Evolutionary conservation across 805 yeast genomes (phyloP).

Genomic region (Candida argentea): DNA sequence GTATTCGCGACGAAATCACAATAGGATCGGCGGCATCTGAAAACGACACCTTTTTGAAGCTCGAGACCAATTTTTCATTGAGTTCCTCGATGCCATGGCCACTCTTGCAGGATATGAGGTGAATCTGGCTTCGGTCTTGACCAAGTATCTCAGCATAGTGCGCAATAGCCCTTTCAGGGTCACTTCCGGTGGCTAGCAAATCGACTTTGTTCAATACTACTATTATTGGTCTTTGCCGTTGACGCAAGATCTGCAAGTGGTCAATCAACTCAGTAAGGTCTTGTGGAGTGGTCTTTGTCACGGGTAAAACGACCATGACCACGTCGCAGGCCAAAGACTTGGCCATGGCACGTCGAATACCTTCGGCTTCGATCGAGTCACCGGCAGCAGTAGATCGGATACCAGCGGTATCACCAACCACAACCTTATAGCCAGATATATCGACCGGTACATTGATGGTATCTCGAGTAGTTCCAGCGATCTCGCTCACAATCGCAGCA

Average conservation of each 20-base stretch:
- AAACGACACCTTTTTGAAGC: slow-evolving; percentile 40
- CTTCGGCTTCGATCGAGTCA: slow-evolving; percentile 65
- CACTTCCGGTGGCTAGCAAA: slow-evolving; percentile 14
- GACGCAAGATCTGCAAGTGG: slow-evolving; percentile 25
- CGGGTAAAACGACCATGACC: slow-evolving; percentile 55
- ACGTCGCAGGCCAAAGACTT: slow-evolving; percentile 56
- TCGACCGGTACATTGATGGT: slow-evolving; percentile 73
- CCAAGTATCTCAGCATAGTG: slow-evolving; percentile 7
- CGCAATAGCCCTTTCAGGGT: neutral
- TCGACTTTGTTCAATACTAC: slow-evolving; percentile 56
- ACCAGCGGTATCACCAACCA: slow-evolving; percentile 92
- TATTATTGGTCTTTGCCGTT: slow-evolving; percentile 21
- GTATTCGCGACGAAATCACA: slow-evolving; percentile 63
- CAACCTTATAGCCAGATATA: slow-evolving; percentile 72
- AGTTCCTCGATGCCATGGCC: slow-evolving; percentile 48
- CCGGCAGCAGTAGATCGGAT: slow-evolving; percentile 40
- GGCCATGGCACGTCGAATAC: slow-evolving; percentile 65
- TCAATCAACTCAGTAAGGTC: slow-evolving; percentile 22
- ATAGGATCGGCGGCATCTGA: slow-evolving; percentile 54
- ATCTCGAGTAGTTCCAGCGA: slow-evolving; percentile 94
- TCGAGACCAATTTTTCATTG: slow-evolving; percentile 26
- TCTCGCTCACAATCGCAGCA: slow-evolving; percentile 81
- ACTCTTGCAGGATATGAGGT: slow-evolving; percentile 49
- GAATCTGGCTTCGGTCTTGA: slow-evolving; percentile 8
- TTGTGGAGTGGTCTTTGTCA: slow-evolving; percentile 13